Base-by-base conservation (phyloP, 179 eudicot genomes). In the Silene noctiflora region DNA sequence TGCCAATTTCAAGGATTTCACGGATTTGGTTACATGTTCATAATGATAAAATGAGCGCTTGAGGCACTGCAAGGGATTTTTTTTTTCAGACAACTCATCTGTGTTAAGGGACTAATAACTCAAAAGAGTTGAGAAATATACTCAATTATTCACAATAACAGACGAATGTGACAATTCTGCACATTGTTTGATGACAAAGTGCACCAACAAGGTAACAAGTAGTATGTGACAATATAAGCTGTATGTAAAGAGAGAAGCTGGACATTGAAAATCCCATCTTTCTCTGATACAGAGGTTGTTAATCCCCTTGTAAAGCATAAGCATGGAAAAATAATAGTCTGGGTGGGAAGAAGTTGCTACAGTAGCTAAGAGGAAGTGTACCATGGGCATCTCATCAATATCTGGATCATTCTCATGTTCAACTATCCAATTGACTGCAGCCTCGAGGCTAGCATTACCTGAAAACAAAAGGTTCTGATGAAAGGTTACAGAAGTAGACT, bases 381-480 rank as follows among this genome's bases (percentile, higher is more conserved):
- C 99, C 98, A 86, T 73, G 14, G 92, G 99, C 92, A 93, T 84
- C 80, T 91, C 78, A 82, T 95, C 99, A 64, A 95, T 91, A 84
- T 95, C 92, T 14, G 90, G 77, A 81, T 95, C 99, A 79, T 89
- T 82, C 81, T 95, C 99, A 81, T 95, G 99, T 78, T 95, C 99
- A 69, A 90, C 97, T 12, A 88, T 86, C 99, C 99, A 95, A 81
- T 90, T 92, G 51, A 90, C 94, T 67, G 98, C 98, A 77, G 85
- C 90, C 86, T 95, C 99, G 48, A 93, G 79, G 66, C 90, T 89
- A 64, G 62, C 58, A 78, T 91, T 95, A 58, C 97, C 99, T 95
- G 84, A 9, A 84, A 78, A 31, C 4, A 10, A 5, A 76, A 76
- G 65, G n/a, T 62, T 8, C 10, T 55, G 44, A 19, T 19, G 31